phyloP scores from a whole-genome alignment of 2,329 filamentous ascomycete genomes.

The Monascus ruber region DNA sequence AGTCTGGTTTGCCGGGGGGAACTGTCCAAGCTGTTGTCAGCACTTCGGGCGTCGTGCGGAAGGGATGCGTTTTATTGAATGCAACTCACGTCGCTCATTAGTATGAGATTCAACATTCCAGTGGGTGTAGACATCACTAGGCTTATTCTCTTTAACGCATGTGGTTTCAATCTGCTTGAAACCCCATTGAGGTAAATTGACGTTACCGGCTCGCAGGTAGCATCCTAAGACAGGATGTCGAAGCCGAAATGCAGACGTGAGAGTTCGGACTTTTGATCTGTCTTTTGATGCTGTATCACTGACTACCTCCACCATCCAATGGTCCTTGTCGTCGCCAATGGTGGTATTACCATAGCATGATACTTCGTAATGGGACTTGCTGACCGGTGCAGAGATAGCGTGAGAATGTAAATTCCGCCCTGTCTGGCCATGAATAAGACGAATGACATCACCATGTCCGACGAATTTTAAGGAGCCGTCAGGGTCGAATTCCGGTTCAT shows the following conservation, averaged over 20 bases:
- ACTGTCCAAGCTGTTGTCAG: slow-evolving; percentile 41
- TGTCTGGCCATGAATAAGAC: slow-evolving; percentile 87
- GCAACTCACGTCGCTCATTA: slow-evolving; percentile 79
- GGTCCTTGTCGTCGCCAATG: slow-evolving; percentile 91
- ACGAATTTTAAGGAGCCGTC: slow-evolving; percentile 64
- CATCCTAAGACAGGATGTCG: slow-evolving; percentile 73
- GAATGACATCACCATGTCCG: slow-evolving; percentile 64
- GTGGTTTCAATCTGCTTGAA: slow-evolving; percentile 99
- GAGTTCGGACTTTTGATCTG: slow-evolving; percentile 70
- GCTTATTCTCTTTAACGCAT: slow-evolving; percentile 86
- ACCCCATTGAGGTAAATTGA: slow-evolving; percentile 96
- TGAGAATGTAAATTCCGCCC: slow-evolving; percentile 97
- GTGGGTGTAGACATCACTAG: slow-evolving; percentile 86
- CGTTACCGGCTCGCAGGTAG: slow-evolving; percentile 89
- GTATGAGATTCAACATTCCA: slow-evolving; percentile 96
- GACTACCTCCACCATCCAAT: slow-evolving; percentile 90
- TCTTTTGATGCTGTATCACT: slow-evolving; percentile 80
- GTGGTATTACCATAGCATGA: slow-evolving; percentile 94
- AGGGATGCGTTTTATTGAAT: background rate
- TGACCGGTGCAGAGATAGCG: slow-evolving; percentile 73
- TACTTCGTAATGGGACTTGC: slow-evolving; percentile 83
- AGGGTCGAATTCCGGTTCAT: slow-evolving; percentile 59
- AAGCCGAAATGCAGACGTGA: slow-evolving; percentile 87
- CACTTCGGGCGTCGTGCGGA: background rate
- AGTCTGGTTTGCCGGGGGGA: slow-evolving; percentile 74